Evolutionary conservation across 2,329 filamentous ascomycete species (phyloP), one percentile per base, ranked within the genome.

Genomic region (Pyrenophora seminiperda): DNA sequence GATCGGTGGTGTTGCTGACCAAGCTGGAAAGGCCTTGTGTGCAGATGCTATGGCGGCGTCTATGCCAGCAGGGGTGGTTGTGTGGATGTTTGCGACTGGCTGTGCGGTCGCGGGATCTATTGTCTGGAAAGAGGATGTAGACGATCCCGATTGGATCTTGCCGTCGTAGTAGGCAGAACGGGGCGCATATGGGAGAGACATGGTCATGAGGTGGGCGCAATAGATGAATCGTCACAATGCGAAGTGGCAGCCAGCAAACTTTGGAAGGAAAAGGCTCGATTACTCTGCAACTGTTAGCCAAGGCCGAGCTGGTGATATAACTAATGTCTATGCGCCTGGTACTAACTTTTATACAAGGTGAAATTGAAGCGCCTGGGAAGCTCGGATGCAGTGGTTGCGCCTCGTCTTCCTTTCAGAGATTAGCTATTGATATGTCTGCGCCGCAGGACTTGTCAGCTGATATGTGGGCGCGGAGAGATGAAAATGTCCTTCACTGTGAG

Each of bases 141-240:
- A 83, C 30, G 77, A 79, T 40, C 84, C 81, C 19, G 79, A 75
- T 65, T 90, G 89, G 36, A 80, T 75, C 68, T 82, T 81, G 72
- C 91, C 91, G 59, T 85, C 82, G 77, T 91, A 90, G 75, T 88
- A 94, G 57, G 91, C 85, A 68, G 88, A 82, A 58, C 84, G 81
- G 34, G 77, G 69, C 38, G 79, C 64, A 61, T 82, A 80, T 69
- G 77, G 67, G 50, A 69, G 68, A 48, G 66, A 62, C 63, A 70
- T 71, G 55, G 40, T 52, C 47, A 51, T 20, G 27, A 36, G 24
- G 24, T 39, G 24, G 46, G 46, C 18, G 46, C 46, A 43, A 24
- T 27, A 39, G 46, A 17, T 2, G 15, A 31, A 22, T 15, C 24
- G 29, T 45, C 50, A 53, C 44, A 13, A 37, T n/a, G 48, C n/a